Percentiles rank a stretch among this genome's conserved stretches.
Evolutionary conservation across 1,139 yeast species (phyloP).

Genomic region (Protomyces inundatus): DNA sequence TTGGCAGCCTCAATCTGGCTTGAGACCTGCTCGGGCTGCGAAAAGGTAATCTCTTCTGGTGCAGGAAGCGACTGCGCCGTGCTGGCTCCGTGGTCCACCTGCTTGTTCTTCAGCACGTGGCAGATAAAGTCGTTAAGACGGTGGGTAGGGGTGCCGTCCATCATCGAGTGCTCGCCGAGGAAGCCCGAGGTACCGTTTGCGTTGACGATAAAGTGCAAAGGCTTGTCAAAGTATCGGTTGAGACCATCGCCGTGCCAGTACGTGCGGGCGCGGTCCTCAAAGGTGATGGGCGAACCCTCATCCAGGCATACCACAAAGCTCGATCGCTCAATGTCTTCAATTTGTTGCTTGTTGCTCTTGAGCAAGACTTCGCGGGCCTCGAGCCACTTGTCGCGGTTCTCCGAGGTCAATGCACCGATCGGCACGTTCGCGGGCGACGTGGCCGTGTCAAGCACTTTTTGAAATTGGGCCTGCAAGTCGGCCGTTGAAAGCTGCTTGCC

Average conservation of each 20-base stretch:
- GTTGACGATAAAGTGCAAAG: conserved; percentile 74
- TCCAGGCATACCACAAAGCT: conserved; percentile 81
- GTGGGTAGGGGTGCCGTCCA: conserved; percentile 97
- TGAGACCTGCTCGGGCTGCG: conserved; percentile 47
- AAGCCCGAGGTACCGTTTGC: conserved; percentile 87
- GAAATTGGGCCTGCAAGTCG: conserved; percentile 63
- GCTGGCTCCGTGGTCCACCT: conserved; percentile 41
- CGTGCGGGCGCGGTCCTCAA: conserved; percentile 78
- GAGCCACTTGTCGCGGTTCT: conserved; percentile 82
- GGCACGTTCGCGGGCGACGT: conserved; percentile 49
- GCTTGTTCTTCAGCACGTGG: conserved; percentile 50
- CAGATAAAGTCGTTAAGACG: conserved; percentile 75
- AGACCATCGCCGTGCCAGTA: conserved; percentile 94
- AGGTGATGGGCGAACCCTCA: conserved; percentile 63
- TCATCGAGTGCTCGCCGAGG: conserved; percentile 92
- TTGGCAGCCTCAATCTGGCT: conserved; percentile 54
- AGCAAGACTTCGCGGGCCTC: conserved; percentile 55
- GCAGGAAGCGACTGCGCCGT: conserved; percentile 36
- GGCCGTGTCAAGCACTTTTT: conserved; percentile 47
- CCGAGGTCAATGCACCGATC: conserved; percentile 73
- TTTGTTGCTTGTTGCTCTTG: conserved; percentile 49
- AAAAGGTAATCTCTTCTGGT: conserved; percentile 45
- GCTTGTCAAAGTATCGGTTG: conserved; percentile 90
- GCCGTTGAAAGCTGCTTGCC: conserved; percentile 56
- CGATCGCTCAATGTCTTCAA: conserved; percentile 67